Evolutionary conservation across 768 basidiomycete genomes (phyloP).

Genomic region (Strobilomyces dryophilus): DNA sequence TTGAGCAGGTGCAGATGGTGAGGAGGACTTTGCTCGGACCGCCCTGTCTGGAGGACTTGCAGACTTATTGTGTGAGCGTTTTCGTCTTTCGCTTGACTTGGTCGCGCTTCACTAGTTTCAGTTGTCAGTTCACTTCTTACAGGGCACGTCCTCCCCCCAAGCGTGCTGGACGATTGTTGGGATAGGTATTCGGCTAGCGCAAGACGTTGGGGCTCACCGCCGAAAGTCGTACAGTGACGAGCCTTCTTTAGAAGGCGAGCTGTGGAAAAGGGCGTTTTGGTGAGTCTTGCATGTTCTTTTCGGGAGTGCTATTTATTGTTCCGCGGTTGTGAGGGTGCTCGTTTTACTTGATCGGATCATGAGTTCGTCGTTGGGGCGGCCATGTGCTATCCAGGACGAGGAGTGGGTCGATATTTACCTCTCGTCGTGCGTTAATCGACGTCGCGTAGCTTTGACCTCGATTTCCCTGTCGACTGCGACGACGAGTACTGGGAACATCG

Average conservation of each 20-base stretch:
- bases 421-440: neutral
- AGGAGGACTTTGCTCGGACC: slow-evolving; percentile 53
- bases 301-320: neutral
- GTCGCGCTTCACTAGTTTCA: slow-evolving; percentile 18
- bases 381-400: slow-evolving; percentile 64
- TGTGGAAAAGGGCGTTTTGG: slow-evolving; percentile 59
- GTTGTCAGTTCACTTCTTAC: slow-evolving; percentile 53
- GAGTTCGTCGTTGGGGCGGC: slow-evolving; percentile 57
- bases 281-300: neutral
- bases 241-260: slow-evolving; percentile 48
- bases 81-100: slow-evolving; percentile 5
- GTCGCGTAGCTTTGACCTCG: slow-evolving; percentile 52
- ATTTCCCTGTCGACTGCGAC: slow-evolving; percentile 60
- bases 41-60: slow-evolving; percentile 65
- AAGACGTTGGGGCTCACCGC: slow-evolving; percentile 57
- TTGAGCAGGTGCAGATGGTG: slow-evolving; percentile 52
- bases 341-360: slow-evolving; percentile 29
- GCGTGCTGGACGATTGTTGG: slow-evolving; percentile 68
- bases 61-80: slow-evolving; percentile 53
- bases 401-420: slow-evolving; percentile 43
- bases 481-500: slow-evolving; percentile 63
- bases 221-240: slow-evolving; percentile 29
- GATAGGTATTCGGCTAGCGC: slow-evolving; percentile 51
- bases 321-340: slow-evolving; percentile 22
- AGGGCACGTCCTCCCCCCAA: slow-evolving; percentile 57